Conservation (phyloP, 2,329 filamentous ascomycete genomes). For the Pseudogymnoascus sp. region DNA sequence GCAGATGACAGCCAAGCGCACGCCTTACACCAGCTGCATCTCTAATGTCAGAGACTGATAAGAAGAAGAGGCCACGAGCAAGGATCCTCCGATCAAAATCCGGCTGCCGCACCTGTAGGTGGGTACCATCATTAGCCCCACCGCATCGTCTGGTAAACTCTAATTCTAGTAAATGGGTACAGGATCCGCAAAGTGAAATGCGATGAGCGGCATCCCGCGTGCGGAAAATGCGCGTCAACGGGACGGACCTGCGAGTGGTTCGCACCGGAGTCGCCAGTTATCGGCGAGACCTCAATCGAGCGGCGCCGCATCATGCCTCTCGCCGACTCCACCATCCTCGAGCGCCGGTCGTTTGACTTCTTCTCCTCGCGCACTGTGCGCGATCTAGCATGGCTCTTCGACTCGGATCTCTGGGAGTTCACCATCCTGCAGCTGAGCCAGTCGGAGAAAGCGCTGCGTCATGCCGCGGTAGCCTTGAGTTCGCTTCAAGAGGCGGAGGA, state of each 20-base stretch:
- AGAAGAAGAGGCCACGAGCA: background rate
- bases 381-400: background rate
- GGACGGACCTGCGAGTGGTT: background rate
- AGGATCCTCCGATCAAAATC: background rate
- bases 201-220: conserved; percentile 14
- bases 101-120: background rate
- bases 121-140: background rate
- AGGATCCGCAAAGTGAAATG: conserved; percentile 13
- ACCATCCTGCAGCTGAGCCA: background rate
- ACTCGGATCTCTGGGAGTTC: background rate
- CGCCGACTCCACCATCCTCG: background rate
- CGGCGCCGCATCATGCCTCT: background rate
- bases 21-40: background rate
- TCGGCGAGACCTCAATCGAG: background rate
- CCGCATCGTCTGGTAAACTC: background rate
- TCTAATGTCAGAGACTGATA: background rate
- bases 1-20: background rate
- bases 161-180: background rate
- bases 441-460: background rate
- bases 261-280: background rate
- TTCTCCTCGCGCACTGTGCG: background rate
- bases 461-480: background rate
- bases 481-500: background rate
- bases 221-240: conserved; percentile 11
- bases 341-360: background rate